Evolutionary conservation across 805 yeast species (phyloP).

Genomic region (Lipomyces yamanashiensis): DNA sequence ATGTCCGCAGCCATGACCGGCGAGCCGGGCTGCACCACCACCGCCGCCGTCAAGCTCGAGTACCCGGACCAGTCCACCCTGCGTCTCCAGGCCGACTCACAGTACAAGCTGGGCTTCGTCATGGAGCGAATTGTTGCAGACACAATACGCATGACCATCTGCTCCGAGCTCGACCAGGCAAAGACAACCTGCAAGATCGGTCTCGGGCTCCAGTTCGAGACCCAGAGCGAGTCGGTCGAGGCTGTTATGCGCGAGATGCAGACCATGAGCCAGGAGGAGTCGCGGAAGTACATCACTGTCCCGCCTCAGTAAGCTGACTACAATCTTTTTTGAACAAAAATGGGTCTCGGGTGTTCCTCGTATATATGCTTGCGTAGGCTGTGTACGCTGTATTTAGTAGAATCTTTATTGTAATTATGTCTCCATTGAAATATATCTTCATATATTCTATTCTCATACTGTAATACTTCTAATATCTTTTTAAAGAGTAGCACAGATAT

Average conservation of each 20-base stretch:
- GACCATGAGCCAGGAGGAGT: constrained; percentile 25
- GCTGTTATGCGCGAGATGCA: constrained; percentile 20
- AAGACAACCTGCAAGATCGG: constrained; percentile 82
- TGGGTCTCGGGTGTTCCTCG: not conserved
- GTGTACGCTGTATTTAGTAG: constrained; percentile 6
- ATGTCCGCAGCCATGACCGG: constrained; percentile 64
- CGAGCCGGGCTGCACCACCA: constrained; percentile 86
- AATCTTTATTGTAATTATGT: constrained; percentile 4
- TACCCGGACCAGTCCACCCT: constrained; percentile 87
- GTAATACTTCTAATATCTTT: too few relatives aligned
- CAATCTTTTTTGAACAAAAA: not conserved
- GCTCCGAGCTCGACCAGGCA: constrained; percentile 90
- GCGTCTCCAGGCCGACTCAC: constrained; percentile 91
- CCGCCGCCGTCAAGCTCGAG: constrained; percentile 96
- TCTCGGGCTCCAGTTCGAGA: constrained; percentile 92
- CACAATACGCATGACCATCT: constrained; percentile 82
- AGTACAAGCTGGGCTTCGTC: constrained; percentile 88
- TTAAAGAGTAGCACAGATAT: too few relatives aligned
- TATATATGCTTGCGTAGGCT: constrained; percentile 1
- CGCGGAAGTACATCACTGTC: constrained; percentile 30
- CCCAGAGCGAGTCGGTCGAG: constrained; percentile 84
- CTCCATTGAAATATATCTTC: not conserved
- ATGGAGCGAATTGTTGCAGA: constrained; percentile 94
- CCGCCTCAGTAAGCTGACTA: constrained; percentile 28
- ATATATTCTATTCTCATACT: not conserved